phyloP scores from a whole-genome alignment of 352 stramenopile genomes.

The Globisporangium solare region DNA sequence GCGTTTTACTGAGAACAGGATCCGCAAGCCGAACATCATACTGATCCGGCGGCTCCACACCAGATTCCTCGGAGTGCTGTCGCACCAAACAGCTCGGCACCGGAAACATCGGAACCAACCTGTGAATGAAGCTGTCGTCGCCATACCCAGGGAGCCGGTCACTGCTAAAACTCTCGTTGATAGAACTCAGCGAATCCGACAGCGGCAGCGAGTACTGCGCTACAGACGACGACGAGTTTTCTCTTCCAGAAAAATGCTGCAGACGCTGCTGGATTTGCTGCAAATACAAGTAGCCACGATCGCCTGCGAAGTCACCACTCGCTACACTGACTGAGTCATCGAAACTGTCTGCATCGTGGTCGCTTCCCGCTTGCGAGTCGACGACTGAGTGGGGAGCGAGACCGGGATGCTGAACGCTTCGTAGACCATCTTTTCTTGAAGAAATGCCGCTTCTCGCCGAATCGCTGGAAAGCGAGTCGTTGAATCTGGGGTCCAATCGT shows the following conservation, averaged over 20 bases:
- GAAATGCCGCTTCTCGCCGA: no score
- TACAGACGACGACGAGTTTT: slow-evolving; percentile 14
- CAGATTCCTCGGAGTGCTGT: neutral
- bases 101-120: slow-evolving; percentile 61
- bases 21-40: slow-evolving; percentile 33
- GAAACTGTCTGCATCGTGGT: slow-evolving; percentile 7
- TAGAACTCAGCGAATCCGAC: slow-evolving; percentile 58
- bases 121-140: slow-evolving; percentile 49
- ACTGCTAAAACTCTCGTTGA: slow-evolving; percentile 40
- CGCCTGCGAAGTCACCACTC: neutral
- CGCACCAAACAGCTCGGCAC: slow-evolving; percentile 1
- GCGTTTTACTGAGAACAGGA: slow-evolving; percentile 31
- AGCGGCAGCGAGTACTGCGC: slow-evolving; percentile 55
- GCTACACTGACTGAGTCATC: slow-evolving; percentile 6
- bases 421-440: neutral
- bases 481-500: no score
- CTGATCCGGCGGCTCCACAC: slow-evolving; percentile 13
- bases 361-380: neutral
- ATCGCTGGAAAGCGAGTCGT: no score
- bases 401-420: neutral
- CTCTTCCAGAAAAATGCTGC: slow-evolving; percentile 8
- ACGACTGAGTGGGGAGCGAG: neutral
- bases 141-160: slow-evolving; percentile 8
- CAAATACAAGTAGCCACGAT: slow-evolving; percentile 11
- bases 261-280: slow-evolving; percentile 21